phyloP scores from a whole-genome alignment of 495 filamentous ascomycete species.

The Echria macrotheca region DNA sequence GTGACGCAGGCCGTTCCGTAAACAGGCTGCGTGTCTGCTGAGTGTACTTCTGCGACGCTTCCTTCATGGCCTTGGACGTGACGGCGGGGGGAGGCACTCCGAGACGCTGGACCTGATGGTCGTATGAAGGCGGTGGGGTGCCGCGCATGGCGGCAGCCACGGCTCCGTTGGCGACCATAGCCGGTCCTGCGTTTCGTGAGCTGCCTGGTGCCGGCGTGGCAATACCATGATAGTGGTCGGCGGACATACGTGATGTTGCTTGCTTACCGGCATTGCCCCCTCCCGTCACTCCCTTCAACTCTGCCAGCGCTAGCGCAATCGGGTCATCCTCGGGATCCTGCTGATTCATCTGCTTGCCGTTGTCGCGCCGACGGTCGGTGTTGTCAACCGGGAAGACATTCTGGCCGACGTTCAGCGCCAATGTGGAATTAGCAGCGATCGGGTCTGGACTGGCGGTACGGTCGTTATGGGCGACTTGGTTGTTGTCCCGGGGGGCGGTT shows the following conservation, averaged over 20 bases:
- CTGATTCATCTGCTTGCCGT: constrained; percentile 14
- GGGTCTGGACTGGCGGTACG: constrained; percentile 67
- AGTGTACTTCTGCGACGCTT: constrained; percentile 80
- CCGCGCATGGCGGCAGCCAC: constrained; percentile 52
- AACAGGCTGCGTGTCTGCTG: constrained; percentile 81
- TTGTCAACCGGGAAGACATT: constrained; percentile 97
- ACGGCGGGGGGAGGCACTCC: constrained; percentile 88
- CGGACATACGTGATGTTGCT: constrained; percentile 72
- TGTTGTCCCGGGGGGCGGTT: constrained; percentile 11
- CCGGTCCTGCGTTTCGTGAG: constrained; percentile 31
- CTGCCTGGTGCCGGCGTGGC: constrained; percentile 66
- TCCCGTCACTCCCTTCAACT: constrained; percentile 70
- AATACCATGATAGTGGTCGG: constrained; percentile 89
- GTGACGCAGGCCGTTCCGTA: constrained; percentile 37
- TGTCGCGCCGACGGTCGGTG: constrained; percentile 53
- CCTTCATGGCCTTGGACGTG: constrained; percentile 88
- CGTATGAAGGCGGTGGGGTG: constrained; percentile 81
- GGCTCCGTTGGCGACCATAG: constrained; percentile 46
- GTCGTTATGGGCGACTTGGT: constrained; percentile 36
- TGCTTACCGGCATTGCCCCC: constrained; percentile 51
- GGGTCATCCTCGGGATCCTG: constrained; percentile 59
- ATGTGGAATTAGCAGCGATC: constrained; percentile 84
- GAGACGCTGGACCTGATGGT: constrained; percentile 68
- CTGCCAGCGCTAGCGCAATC: constrained; percentile 86
- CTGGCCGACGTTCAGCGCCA: constrained; percentile 92